Evolutionary conservation across 331 rosid species (phyloP).

Genomic region (Cucumis variabilis): DNA sequence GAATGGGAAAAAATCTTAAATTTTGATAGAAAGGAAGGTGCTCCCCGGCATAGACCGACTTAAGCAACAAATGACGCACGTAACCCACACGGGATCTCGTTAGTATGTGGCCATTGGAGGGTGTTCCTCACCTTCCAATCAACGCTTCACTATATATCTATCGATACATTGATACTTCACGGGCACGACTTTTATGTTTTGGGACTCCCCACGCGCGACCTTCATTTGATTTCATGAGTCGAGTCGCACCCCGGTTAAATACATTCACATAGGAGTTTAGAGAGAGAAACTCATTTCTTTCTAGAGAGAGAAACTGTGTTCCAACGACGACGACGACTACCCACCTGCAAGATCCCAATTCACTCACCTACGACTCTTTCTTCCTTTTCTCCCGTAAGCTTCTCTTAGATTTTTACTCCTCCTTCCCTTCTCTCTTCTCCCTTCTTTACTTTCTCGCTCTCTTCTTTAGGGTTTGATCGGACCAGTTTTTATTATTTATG

Average conservation of each 20-base stretch:
- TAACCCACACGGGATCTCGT: neutral
- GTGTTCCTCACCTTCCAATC: neutral
- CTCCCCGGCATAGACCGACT: neutral
- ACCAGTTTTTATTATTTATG: neutral
- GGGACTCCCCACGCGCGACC: constrained; percentile 58
- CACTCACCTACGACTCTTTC: constrained; percentile 28
- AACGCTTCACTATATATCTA: constrained; percentile 17
- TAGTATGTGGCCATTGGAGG: neutral
- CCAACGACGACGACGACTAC: neutral
- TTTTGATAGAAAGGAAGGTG: neutral
- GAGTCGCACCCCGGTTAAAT: no score
- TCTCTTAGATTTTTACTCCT: neutral
- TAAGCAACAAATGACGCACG: neutral
- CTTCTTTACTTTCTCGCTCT: neutral
- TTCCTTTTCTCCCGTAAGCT: constrained; percentile 36
- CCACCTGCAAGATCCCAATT: constrained; percentile 61
- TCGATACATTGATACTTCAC: constrained; percentile 44
- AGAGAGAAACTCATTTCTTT: constrained; percentile 59
- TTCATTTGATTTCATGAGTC: no score
- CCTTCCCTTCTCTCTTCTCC: neutral
- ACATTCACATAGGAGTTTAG: constrained; percentile 41
- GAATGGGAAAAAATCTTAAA: neutral
- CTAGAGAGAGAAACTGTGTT: constrained; percentile 44
- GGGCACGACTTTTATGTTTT: constrained; percentile 42
- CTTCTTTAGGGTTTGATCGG: constrained; percentile 22